phyloP scores from a whole-genome alignment of 768 basidiomycete species.

The Russula sp. region DNA sequence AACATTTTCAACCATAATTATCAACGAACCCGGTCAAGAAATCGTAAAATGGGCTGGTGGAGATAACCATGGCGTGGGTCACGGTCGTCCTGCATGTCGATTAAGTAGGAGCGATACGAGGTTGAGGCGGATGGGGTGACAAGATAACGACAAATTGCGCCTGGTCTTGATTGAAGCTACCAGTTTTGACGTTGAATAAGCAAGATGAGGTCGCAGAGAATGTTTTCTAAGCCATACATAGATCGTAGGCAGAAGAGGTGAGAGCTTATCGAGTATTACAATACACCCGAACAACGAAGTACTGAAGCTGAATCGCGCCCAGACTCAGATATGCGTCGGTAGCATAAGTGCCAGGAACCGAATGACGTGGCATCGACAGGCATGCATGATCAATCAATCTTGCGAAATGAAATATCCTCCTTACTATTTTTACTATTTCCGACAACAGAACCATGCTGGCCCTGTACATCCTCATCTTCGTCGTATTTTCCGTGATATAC shows the following conservation, averaged over 20 bases:
- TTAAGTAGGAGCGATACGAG: too few relatives aligned
- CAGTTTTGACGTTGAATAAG: too few relatives aligned
- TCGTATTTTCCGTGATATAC: neutral
- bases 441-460: neutral
- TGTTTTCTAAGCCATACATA: too few relatives aligned
- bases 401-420: too few relatives aligned
- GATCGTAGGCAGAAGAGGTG: too few relatives aligned
- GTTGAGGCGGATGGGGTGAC: neutral
- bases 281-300: too few relatives aligned
- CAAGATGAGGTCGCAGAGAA: too few relatives aligned
- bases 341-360: neutral
- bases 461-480: neutral
- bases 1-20: neutral
- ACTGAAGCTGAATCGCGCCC: neutral
- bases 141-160: too few relatives aligned
- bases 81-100: neutral
- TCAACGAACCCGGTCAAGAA: slow-evolving; percentile 19
- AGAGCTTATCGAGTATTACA: too few relatives aligned
- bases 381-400: too few relatives aligned
- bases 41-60: neutral
- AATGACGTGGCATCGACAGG: neutral
- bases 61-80: neutral
- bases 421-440: neutral
- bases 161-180: too few relatives aligned
- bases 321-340: neutral